These are phyloP conservation scores for Aspergillus transmontanensis DNA, from an alignment of 2,329 filamentous ascomycete genomes.

Conservation along the genomic window DNA sequence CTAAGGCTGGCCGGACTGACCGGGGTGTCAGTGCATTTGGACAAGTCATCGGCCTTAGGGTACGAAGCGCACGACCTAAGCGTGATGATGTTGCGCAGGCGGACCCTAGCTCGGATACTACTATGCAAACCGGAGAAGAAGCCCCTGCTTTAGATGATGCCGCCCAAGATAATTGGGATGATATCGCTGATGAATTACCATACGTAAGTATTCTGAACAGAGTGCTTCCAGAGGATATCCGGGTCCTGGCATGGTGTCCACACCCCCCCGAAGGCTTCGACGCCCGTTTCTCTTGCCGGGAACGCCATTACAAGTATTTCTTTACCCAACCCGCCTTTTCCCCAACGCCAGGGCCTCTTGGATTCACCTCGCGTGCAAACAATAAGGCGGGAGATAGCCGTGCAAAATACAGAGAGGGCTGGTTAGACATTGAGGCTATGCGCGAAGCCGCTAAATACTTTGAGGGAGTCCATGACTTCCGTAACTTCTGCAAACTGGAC, in stretches of 20 bases:
- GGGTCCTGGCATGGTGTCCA: slow-evolving; percentile 91
- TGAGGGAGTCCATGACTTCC: slow-evolving; percentile 86
- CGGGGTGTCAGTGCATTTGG: slow-evolving; percentile 94
- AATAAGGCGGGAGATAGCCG: slow-evolving; percentile 23
- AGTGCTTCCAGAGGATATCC: slow-evolving; percentile 85
- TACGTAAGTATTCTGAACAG: slow-evolving; percentile 85
- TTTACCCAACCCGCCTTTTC: slow-evolving; percentile 91
- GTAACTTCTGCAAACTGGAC: slow-evolving; percentile 96
- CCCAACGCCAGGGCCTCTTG: slow-evolving; percentile 62
- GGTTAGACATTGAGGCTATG: slow-evolving; percentile 89
- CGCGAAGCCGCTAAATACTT: slow-evolving; percentile 75
- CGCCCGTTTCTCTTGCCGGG: slow-evolving; percentile 88
- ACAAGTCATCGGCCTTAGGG: slow-evolving; percentile 82
- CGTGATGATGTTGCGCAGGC: slow-evolving; percentile 10
- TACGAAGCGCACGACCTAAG: slow-evolving; percentile 76
- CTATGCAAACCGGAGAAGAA: slow-evolving; percentile 18
- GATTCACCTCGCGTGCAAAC: slow-evolving; percentile 43
- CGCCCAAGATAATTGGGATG: slow-evolving; percentile 58
- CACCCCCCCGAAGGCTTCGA: slow-evolving; percentile 77
- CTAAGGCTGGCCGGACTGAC: slow-evolving; percentile 93
- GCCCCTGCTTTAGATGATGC: slow-evolving; percentile 23
- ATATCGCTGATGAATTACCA: slow-evolving; percentile 76
- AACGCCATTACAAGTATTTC: slow-evolving; percentile 93
- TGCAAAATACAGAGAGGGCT: slow-evolving; percentile 62
- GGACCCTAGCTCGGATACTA: slow-evolving; percentile 14